Evolutionary conservation across 768 basidiomycete species (phyloP).

Genomic region (Russula sp.): DNA sequence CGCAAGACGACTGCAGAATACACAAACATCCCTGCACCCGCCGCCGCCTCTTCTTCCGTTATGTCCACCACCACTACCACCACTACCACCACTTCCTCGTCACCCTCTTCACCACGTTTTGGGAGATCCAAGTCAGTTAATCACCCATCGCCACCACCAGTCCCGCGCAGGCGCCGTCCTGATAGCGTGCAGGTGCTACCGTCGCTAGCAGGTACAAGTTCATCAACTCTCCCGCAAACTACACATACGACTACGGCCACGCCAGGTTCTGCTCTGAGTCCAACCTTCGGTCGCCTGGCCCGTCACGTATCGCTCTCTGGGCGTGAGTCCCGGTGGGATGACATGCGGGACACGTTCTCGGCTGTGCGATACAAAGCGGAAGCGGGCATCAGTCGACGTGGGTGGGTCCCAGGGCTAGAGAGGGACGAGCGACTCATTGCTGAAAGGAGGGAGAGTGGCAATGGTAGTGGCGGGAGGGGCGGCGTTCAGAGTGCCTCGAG

Average conservation of each 20-base stretch:
- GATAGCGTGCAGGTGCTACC: constrained; percentile 57
- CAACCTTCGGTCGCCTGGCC: constrained; percentile 33
- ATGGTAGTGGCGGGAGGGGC: neutral
- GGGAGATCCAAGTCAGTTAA: constrained; percentile 57
- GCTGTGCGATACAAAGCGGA: constrained; percentile 69
- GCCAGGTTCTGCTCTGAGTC: constrained; percentile 20
- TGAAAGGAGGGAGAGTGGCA: constrained; percentile 35
- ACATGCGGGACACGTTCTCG: constrained; percentile 24
- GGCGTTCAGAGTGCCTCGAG: constrained; percentile 33
- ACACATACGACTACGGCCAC: constrained; percentile 22
- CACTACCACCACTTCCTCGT: neutral
- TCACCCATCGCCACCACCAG: constrained; percentile 41
- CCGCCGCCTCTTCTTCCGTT: neutral
- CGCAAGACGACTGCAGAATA: constrained; percentile 39
- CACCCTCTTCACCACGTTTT: constrained; percentile 40
- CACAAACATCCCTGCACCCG: neutral
- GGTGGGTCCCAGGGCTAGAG: constrained; percentile 47
- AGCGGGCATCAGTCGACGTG: constrained; percentile 59
- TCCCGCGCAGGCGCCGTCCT: constrained; percentile 50
- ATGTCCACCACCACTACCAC: neutral
- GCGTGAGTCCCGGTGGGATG: constrained; percentile 43
- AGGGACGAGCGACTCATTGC: constrained; percentile 43
- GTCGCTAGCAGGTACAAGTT: constrained; percentile 6
- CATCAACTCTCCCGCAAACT: constrained; percentile 4
- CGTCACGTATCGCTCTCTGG: constrained; percentile 43